Evolutionary conservation across 169 alveolate species (phyloP).

Genomic region (Plasmodium reichenowi): DNA sequence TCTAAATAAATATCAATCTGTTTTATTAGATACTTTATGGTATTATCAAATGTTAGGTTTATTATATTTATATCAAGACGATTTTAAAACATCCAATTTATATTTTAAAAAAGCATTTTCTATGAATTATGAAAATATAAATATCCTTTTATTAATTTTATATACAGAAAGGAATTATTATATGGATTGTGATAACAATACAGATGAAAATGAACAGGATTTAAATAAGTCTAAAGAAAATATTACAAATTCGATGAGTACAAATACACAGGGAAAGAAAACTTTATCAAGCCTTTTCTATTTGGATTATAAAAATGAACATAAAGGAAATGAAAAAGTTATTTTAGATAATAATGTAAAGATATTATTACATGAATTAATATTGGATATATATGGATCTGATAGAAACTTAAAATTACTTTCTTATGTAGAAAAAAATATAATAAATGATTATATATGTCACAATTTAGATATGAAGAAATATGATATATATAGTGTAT

Average conservation of each 20-base stretch:
- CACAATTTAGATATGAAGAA: constrained; percentile 55
- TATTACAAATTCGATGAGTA: not conserved
- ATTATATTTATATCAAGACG: constrained; percentile 29
- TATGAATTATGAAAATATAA: constrained; percentile 50
- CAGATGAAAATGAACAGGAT: not conserved
- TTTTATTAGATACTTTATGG: constrained; percentile 35
- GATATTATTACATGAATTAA: constrained; percentile 49
- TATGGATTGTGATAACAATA: not conserved
- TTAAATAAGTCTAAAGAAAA: not conserved
- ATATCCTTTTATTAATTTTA: constrained; percentile 32
- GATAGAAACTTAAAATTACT: constrained; percentile 61
- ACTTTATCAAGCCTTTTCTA: constrained; percentile 42
- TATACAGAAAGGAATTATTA: constrained; percentile 26
- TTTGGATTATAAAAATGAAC: constrained; percentile 60
- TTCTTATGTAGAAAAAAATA: constrained; percentile 34
- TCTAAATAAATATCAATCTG: constrained; percentile 12
- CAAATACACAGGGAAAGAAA: not conserved
- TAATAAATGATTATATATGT: constrained; percentile 56
- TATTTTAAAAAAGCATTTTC: constrained; percentile 64
- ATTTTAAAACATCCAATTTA: constrained; percentile 34
- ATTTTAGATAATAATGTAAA: constrained; percentile 11
- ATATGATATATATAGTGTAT: constrained; percentile 59
- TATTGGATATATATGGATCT: constrained; percentile 68
- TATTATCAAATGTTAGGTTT: constrained; percentile 48
- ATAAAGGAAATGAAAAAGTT: constrained; percentile 34